A percentile compares a stretch with the other conserved stretches of the same genome.
Evolutionary conservation across 1,139 yeast genomes (phyloP).

Genomic region (Neolecta irregularis): DNA sequence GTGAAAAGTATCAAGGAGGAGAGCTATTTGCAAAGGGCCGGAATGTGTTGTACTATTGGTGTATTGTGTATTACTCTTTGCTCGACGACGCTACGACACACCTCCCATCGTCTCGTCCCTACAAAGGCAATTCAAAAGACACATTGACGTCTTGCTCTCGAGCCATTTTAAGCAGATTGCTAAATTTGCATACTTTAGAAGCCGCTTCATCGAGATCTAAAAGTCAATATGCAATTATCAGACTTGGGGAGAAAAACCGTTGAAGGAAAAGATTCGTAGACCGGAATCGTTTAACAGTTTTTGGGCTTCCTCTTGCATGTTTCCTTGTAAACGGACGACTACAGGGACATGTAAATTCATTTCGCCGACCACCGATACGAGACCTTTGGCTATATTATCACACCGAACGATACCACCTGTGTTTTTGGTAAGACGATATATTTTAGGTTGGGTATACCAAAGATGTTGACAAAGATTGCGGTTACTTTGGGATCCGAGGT

Average conservation of each 20-base stretch:
- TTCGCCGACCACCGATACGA: conserved; percentile 82
- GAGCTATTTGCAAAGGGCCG: too few relatives aligned
- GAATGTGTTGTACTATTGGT: too few relatives aligned
- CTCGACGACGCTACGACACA: too few relatives aligned
- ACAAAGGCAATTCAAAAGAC: conserved; percentile 33
- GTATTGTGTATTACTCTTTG: too few relatives aligned
- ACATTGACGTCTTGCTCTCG: conserved; percentile 36
- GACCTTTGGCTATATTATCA: conserved; percentile 95
- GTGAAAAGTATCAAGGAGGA: too few relatives aligned
- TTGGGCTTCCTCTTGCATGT: conserved; percentile 82
- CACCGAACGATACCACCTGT: conserved; percentile 84
- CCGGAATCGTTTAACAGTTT: conserved; percentile 78
- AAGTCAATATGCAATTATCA: neutral
- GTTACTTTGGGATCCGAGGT: conserved; percentile 78
- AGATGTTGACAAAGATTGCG: conserved; percentile 94
- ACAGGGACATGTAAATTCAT: conserved; percentile 72
- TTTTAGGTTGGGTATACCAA: conserved; percentile 34
- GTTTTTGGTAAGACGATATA: neutral
- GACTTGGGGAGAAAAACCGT: conserved; percentile 19
- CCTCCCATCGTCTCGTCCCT: too few relatives aligned
- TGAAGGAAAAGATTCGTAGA: conserved; percentile 78
- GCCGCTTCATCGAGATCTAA: conserved; percentile 91
- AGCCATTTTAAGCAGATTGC: conserved; percentile 22
- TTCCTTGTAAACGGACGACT: conserved; percentile 73
- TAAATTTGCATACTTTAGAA: conserved; percentile 56